Percentiles rank a stretch among this genome's conserved stretches.
Conservation (phyloP, 1,284 basidiomycete genomes). For the Apiotrichum brassicae region DNA sequence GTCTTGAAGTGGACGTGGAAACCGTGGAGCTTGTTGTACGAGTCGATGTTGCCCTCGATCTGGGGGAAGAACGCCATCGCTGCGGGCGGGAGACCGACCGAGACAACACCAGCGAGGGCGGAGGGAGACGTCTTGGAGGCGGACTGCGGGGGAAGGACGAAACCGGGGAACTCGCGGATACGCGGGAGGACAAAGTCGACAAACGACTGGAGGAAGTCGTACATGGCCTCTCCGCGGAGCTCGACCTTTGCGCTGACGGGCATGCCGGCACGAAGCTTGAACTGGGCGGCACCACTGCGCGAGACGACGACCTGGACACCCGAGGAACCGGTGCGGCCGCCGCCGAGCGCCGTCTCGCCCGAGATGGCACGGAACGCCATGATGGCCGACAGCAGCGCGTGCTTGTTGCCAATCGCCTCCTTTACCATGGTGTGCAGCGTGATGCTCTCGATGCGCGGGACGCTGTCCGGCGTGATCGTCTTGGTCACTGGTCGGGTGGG, state of each 20-base stretch:
- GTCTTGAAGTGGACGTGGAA: conserved; percentile 91
- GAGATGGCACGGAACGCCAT: conserved; percentile 83
- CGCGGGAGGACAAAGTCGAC: conserved; percentile 92
- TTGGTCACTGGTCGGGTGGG: conserved; percentile 38
- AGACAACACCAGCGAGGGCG: conserved; percentile 77
- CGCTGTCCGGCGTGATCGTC: conserved; percentile 58
- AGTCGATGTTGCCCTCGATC: conserved; percentile 83
- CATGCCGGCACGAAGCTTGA: conserved; percentile 72
- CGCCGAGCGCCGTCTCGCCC: conserved; percentile 68
- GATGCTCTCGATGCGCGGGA: conserved; percentile 74
- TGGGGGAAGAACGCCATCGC: conserved; percentile 92
- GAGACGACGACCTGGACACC: conserved; percentile 78
- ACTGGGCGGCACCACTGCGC: conserved; percentile 73
- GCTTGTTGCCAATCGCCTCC: conserved; percentile 66
- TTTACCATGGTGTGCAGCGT: conserved; percentile 79
- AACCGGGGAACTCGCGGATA: conserved; percentile 79
- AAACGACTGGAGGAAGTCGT: conserved; percentile 82
- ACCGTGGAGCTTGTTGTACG: conserved; percentile 74
- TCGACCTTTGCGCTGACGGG: conserved; percentile 86
- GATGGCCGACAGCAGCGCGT: conserved; percentile 72
- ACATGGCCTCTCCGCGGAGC: conserved; percentile 83
- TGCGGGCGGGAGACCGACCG: conserved; percentile 73
- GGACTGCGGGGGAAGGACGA: conserved; percentile 65
- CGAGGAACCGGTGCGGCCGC: conserved; percentile 58
- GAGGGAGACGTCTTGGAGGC: conserved; percentile 55